Evolutionary conservation across 306 rosid genomes (phyloP), one percentile per base, ranked within the genome.

Genomic region (Casuarina equisetifolia): DNA sequence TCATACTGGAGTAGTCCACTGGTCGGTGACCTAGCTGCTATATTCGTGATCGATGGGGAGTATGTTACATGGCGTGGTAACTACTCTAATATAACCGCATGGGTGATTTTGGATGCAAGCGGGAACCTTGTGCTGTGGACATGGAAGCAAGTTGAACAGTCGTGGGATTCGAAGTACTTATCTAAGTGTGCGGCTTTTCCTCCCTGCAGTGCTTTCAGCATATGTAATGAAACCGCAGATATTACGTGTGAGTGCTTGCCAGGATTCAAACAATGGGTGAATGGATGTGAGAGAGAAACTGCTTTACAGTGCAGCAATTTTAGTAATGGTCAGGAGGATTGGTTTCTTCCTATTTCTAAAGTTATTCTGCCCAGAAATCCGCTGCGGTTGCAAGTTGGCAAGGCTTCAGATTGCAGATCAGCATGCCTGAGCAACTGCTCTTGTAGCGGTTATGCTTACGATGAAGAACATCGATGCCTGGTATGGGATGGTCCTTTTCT

Each of bases 361-460:
- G 38, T 59, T 8, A 39, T 20, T 59, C 32, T 38, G 66, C 39
- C 13, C 39, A 32, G 32, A 6, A 59, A 59, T 59, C 38, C 17
- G 66, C 36, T 1, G 5, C 3, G 12, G 9, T 20, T 20, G 42
- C 4, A 59, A 38, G 15, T 10, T 19, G 25, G 46, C 35, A 32
- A n/a, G 0, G 50, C 74, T 2, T 0, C 32, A 25, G 32, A 25
- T 25, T 25, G 32, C 32, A 25, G 32, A 25, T 25, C 32, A 25
- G 32, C 32, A 48, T 82, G 82, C 61, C 52, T 42, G 0, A 51
- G 6, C 17, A 74, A 50, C 9, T 82, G 82, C 19, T 58, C 77
- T 20, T 71, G 82, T 50, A 16, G 19, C 0, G 82, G 54, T 49
- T 83, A 76, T 35, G 73, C 76, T 49, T 83, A 71, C 48, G 19